A percentile compares a stretch with the other conserved stretches of the same genome.
phyloP scores from a whole-genome alignment of 768 basidiomycete genomes.

The Leccinum disarticulatum region DNA sequence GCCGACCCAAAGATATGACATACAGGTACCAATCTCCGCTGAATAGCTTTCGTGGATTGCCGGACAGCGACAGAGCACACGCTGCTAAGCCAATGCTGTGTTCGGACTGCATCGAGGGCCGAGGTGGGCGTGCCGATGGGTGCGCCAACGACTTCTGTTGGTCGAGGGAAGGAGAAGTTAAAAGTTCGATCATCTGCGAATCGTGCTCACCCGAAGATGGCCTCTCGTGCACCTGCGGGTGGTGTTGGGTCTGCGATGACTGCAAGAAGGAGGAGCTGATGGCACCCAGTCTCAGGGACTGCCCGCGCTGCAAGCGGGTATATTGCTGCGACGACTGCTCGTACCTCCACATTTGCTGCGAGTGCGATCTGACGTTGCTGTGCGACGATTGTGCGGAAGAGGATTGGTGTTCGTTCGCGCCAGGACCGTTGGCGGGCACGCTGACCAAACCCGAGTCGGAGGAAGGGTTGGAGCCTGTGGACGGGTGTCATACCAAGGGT shows the following conservation, averaged over 20 bases:
- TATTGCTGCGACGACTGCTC: conserved; percentile 22
- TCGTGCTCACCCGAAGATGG: conserved; percentile 20
- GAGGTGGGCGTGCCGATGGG: conserved; percentile 1
- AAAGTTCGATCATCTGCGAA: conserved; percentile 13
- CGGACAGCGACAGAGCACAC: conserved; percentile 14
- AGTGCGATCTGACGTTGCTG: conserved; percentile 20
- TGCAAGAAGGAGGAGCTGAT: conserved; percentile 12
- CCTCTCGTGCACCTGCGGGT: conserved; percentile 22
- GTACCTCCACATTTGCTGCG: conserved; percentile 23
- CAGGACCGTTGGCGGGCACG: not conserved
- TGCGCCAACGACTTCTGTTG: conserved; percentile 18
- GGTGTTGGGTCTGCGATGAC: conserved; percentile 25
- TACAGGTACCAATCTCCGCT: not conserved
- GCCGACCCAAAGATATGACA: conserved; percentile 16
- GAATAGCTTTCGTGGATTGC: not conserved
- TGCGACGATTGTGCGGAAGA: conserved; percentile 30
- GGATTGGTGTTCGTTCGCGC: conserved; percentile 16
- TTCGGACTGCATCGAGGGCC: conserved; percentile 2
- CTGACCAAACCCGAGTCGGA: too few species aligned
- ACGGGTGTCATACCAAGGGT: not conserved
- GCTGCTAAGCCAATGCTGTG: conserved; percentile 16
- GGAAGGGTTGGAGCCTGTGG: not conserved
- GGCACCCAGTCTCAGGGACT: conserved; percentile 12
- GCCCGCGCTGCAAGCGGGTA: conserved; percentile 18
- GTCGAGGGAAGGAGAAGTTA: conserved; percentile 10